Evolutionary conservation across 1,284 basidiomycete species (phyloP), one percentile per base, ranked within the genome.

Genomic region (Leccinum subspadiceum): DNA sequence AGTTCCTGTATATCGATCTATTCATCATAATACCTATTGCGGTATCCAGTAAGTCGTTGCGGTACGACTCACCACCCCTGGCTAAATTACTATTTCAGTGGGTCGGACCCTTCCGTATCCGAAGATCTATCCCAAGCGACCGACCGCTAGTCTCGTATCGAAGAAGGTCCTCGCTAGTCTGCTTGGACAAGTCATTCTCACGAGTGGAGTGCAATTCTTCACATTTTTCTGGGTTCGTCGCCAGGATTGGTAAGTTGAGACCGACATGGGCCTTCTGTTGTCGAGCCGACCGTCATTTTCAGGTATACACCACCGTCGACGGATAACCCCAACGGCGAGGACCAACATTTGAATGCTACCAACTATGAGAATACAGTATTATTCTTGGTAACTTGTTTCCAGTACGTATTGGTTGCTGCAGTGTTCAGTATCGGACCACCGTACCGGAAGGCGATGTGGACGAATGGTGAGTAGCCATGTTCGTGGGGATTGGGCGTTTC

Each of bases 361-460:
- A 99, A 97, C 73, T 96, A 85, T 66, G 97, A 99, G 75, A 99
- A 99, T 75, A 90, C 96, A 7, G 85, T 85, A 7, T 76, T 99
- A 59, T 99, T 99, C 78, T 77, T 98, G 66, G 82, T 98, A 54
- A 98, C 96, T 3, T 96, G 93, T 64, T 99, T 98, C 85, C 97
- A 99, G 77, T 99, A 99, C 76, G 93, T 99, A 66, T 81, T 98
- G 46, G 93, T 98, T 7, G 96, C 96, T 10, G 95, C 90, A 1
- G 93, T 98, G 0, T 99, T 99, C 78, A 96, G 92, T 73, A 98
- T 98, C 65, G 97, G 97, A 0, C 95, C 96, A 10, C 97, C 97
- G 2, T 99, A 96, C 76, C 86, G 97, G 57, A 90, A 92, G 75
- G 85, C 94, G 13, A 93, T 99, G 81, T 96, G 91, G 84, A 94